Evolutionary conservation across 2,329 filamentous ascomycete species (phyloP).

Genomic region (Diaporthe ampelina): DNA sequence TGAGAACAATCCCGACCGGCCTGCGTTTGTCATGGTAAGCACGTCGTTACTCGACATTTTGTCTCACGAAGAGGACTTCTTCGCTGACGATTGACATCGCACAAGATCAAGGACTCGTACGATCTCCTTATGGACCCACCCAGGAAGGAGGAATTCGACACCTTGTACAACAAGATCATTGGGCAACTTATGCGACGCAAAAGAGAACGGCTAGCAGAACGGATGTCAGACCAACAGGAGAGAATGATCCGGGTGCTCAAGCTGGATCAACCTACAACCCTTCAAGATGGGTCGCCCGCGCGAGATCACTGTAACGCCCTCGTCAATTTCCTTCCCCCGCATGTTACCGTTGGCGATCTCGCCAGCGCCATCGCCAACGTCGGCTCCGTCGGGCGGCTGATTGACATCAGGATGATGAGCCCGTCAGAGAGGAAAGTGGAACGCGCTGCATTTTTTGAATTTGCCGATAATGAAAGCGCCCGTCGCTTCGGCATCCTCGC

Average conservation of each 20-base stretch:
- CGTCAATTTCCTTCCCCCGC: neutral
- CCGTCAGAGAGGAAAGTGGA: neutral
- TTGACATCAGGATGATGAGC: neutral
- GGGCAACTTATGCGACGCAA: accelerated
- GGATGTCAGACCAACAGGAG: too few species aligned
- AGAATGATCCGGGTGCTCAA: too few species aligned
- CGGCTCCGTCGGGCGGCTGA: neutral
- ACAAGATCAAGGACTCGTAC: neutral
- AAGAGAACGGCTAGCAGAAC: too few species aligned
- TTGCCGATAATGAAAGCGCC: neutral
- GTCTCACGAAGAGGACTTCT: neutral
- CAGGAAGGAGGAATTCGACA: neutral
- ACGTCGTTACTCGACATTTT: neutral
- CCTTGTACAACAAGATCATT: neutral
- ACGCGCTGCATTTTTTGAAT: neutral
- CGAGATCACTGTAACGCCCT: neutral
- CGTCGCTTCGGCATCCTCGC: neutral
- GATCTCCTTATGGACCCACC: neutral
- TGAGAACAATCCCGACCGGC: neutral
- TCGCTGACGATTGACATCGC: neutral
- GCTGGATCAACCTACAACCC: neutral
- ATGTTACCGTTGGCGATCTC: neutral
- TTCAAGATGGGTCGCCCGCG: neutral
- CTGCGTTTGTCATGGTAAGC: neutral
- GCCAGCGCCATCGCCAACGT: neutral